These are phyloP conservation scores for Tricholoma hemisulphureum DNA, from an alignment of 768 basidiomycete genomes.

Conservation along the genomic window DNA sequence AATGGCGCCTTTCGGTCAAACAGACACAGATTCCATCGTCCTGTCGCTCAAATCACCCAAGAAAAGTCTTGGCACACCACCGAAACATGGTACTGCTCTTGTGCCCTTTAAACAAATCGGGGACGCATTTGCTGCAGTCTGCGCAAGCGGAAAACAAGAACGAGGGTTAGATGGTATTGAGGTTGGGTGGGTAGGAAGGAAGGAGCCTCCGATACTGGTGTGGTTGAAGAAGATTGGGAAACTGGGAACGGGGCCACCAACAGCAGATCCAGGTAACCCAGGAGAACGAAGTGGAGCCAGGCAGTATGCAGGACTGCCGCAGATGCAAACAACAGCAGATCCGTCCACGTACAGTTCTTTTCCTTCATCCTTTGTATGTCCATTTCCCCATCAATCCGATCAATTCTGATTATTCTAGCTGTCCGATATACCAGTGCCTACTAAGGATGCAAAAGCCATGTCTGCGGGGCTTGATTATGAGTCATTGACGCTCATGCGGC, in stretches of 20 bases:
- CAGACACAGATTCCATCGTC: conserved; percentile 65
- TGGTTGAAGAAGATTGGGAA: conserved; percentile 76
- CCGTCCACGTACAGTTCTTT: conserved; percentile 59
- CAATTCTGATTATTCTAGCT: conserved; percentile 16
- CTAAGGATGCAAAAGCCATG: conserved; percentile 18
- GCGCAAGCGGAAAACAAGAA: conserved; percentile 52
- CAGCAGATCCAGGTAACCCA: background rate
- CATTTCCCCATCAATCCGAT: background rate
- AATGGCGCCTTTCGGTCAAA: conserved; percentile 58
- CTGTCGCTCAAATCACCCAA: conserved; percentile 64
- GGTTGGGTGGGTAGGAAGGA: conserved; percentile 69
- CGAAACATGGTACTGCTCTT: conserved; percentile 67
- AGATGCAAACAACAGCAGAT: conserved; percentile 27
- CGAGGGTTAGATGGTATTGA: conserved; percentile 61
- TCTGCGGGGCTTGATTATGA: conserved; percentile 67
- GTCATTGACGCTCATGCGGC: conserved; percentile 72
- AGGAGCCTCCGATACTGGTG: conserved; percentile 68
- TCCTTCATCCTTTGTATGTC: conserved; percentile 54
- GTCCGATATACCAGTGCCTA: conserved; percentile 28
- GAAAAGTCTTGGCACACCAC: conserved; percentile 52
- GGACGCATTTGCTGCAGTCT: conserved; percentile 74
- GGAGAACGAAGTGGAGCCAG: background rate
- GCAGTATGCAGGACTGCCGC: conserved; percentile 22
- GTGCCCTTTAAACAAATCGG: conserved; percentile 76
- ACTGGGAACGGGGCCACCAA: conserved; percentile 35